Evolutionary conservation across 2,329 filamentous ascomycete genomes (phyloP), one percentile per base, ranked within the genome.

Genomic region (Xylaria sp.): DNA sequence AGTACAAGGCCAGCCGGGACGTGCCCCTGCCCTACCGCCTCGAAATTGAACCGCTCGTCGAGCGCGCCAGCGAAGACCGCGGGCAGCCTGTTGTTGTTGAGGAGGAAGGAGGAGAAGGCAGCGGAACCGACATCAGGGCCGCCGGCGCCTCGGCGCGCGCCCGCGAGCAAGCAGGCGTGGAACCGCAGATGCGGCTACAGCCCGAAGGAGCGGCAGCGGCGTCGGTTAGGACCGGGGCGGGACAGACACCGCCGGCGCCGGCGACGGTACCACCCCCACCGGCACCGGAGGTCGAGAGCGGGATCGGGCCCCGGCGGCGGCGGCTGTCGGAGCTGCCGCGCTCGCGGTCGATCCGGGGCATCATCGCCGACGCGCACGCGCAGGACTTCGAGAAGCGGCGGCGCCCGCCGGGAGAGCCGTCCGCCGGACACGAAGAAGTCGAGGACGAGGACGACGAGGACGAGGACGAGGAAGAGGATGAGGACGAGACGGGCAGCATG

Each of bases 371-470:
- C 57, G 93, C 93, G 5, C 94, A 97, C 70, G 88, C 84, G 56
- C 89, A 96, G 70, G 93, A 97, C 73, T 97, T 97, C 70, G 90
- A 95, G 73, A 89, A 94, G 76, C 89, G 85, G 70, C 81, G 84
- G 58, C 80, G 77, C 22, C 78, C 79, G 2, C 66, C 64, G 6
- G n/a, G n/a, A n/a, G 68, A 72, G 16, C 57, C 56, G 11, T 47
- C 56, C 1, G 74, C 67, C 20, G 72, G 75, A 39, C 71, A 72
- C 37, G 66, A 67, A 8, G 66, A 72, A 11, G 47, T 73, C 22
- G 67, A 57, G 7, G 71, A 66, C 19, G 62, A 71, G 21, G 69
- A 69, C 8, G 67, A 72, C 13, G 69, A 71, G 1, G 69, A 70
- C 4, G 63, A 62, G 19, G 68, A 65, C 17, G 65, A 66, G 8